Evolutionary conservation across 2,329 filamentous ascomycete species (phyloP).

Genomic region (Waltergamsia citrina): DNA sequence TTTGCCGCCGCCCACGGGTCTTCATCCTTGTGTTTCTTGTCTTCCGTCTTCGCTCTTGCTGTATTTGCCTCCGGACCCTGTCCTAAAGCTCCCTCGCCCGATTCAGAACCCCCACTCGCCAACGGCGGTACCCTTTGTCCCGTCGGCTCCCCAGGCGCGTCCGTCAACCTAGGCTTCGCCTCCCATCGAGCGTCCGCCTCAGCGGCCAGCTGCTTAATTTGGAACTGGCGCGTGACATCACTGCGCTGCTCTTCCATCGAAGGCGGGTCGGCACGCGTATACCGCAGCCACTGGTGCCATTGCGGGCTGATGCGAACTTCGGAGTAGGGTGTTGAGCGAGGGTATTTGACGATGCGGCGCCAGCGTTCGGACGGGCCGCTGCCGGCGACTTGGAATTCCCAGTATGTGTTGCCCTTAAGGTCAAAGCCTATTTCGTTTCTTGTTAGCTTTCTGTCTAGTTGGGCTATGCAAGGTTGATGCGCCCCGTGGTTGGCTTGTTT

Average conservation of each 20-base stretch:
- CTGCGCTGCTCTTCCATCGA: slow-evolving; percentile 44
- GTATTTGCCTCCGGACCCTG: slow-evolving; percentile 4
- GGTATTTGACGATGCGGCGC: slow-evolving; percentile 54
- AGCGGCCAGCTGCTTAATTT: slow-evolving; percentile 46
- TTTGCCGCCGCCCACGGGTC: slow-evolving; percentile 51
- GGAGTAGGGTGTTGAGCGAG: slow-evolving; percentile 40
- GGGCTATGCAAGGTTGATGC: not conserved
- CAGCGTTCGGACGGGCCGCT: slow-evolving; percentile 32
- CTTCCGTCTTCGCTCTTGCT: slow-evolving; percentile 1
- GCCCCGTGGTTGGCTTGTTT: no score
- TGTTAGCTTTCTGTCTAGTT: slow-evolving; percentile 1
- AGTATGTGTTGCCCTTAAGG: slow-evolving; percentile 58
- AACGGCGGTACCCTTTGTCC: slow-evolving; percentile 16
- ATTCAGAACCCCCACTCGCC: not conserved
- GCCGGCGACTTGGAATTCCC: slow-evolving; percentile 51
- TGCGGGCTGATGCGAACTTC: slow-evolving; percentile 48
- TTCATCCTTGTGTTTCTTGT: slow-evolving; percentile 11
- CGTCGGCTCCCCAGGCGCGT: slow-evolving; percentile 9
- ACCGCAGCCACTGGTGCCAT: slow-evolving; percentile 62
- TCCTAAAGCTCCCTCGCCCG: not conserved
- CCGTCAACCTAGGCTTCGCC: slow-evolving; percentile 39
- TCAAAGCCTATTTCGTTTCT: slow-evolving; percentile 46
- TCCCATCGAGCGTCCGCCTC: slow-evolving; percentile 56
- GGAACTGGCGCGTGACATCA: slow-evolving; percentile 42
- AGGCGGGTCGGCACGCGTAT: slow-evolving; percentile 45